Conservation (phyloP, 176 grass and related monocot genomes). For the Aechmea fasciata region DNA sequence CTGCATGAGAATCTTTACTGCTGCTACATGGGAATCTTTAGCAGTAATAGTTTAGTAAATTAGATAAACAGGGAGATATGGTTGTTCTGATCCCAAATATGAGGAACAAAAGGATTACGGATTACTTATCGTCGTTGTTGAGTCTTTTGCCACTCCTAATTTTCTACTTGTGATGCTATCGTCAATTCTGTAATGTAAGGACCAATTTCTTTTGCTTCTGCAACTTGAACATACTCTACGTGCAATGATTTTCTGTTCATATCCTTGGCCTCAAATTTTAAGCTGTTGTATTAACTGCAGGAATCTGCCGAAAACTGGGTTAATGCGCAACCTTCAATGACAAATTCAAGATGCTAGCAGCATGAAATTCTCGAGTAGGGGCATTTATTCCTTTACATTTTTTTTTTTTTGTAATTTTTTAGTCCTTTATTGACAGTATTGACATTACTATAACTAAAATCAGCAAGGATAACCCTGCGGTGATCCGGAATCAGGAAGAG, state of each 20-base stretch:
- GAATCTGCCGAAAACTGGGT: conserved; percentile 52
- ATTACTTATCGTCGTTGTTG: too few species aligned
- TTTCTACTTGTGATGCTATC: too few species aligned
- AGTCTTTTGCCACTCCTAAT: too few species aligned
- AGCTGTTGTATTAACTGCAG: conserved; percentile 26
- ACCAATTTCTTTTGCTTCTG: neutral
- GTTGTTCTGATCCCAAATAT: too few species aligned
- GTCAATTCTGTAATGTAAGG: neutral
- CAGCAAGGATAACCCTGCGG: conserved; percentile 19
- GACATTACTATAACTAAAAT: conserved; percentile 48
- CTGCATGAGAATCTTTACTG: too few species aligned
- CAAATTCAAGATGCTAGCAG: conserved; percentile 16
- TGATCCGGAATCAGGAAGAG: conserved; percentile 19
- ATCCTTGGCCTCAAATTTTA: conserved; percentile 6
- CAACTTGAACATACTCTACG: conserved; percentile 7
- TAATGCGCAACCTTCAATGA: conserved; percentile 69
- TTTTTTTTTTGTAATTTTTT: conserved; percentile 30
- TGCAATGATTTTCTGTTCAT: conserved; percentile 2
- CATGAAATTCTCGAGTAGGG: conserved; percentile 34
- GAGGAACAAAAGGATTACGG: too few species aligned
- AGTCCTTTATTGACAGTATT: conserved; percentile 48
- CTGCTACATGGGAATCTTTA: too few species aligned
- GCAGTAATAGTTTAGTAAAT: too few species aligned
- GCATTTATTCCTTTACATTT: conserved; percentile 23
- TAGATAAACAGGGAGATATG: too few species aligned